Evolutionary conservation across 768 basidiomycete species (phyloP).

Genomic region (Tubosaeta sp.): DNA sequence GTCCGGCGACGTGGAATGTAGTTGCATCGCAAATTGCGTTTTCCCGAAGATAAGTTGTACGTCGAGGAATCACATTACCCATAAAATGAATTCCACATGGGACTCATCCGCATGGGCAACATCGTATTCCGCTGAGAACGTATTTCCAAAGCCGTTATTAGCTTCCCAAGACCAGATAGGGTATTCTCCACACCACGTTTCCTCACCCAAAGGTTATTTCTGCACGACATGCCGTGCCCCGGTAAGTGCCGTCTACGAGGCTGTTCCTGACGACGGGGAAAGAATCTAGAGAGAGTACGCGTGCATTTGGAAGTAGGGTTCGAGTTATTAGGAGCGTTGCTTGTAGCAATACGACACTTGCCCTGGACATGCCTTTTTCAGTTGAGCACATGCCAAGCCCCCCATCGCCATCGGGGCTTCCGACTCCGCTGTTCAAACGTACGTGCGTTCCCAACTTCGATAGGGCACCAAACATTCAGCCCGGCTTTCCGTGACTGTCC

Average conservation of each 20-base stretch:
- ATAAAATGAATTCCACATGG: constrained; percentile 23
- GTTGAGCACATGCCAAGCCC: constrained; percentile 18
- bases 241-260: constrained; percentile 22
- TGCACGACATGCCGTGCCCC: constrained; percentile 3
- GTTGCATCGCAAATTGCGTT: constrained; percentile 7
- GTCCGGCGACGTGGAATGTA: constrained; percentile 2
- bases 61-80: constrained; percentile 3
- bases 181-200: constrained; percentile 30
- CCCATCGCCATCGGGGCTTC: constrained; percentile 27
- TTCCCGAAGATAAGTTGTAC: neutral
- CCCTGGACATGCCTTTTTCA: constrained; percentile 19
- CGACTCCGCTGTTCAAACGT: constrained; percentile 24
- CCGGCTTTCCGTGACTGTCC: neutral
- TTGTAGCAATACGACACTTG: constrained; percentile 13
- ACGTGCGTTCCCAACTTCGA: constrained; percentile 18
- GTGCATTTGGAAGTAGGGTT: constrained; percentile 16
- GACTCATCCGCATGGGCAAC: neutral
- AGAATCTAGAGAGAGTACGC: constrained; percentile 9
- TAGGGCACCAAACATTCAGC: constrained; percentile 8
- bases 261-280: constrained; percentile 7
- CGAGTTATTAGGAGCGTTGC: neutral
- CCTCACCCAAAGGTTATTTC: constrained; percentile 29
- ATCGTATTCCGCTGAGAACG: neutral
- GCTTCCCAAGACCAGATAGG: neutral
- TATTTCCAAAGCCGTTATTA: constrained; percentile 17